These are phyloP conservation scores for Chrysoporthe deuterocubensis DNA, from an alignment of 2,329 filamentous ascomycete genomes.

Conservation along the genomic window DNA sequence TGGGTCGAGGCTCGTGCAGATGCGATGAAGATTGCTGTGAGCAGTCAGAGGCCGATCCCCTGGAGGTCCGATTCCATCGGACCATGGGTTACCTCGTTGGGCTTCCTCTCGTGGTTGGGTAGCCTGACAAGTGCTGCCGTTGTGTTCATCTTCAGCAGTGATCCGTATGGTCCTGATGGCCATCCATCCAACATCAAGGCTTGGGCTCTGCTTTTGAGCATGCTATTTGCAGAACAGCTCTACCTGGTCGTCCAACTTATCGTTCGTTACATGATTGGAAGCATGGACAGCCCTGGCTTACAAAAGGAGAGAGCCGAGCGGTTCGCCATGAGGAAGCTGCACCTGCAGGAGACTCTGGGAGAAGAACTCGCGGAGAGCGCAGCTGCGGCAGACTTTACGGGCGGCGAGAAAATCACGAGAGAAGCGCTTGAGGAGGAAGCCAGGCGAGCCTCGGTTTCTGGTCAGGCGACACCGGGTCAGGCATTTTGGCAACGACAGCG, in stretches of 20 bases:
- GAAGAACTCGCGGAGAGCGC: constrained; percentile 56
- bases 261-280: constrained; percentile 74
- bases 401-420: constrained; percentile 67
- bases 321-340: constrained; percentile 77
- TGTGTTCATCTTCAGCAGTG: constrained; percentile 83
- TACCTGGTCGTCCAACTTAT: constrained; percentile 79
- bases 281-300: constrained; percentile 82
- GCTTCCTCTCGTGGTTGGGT: constrained; percentile 92
- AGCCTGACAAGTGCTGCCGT: constrained; percentile 86
- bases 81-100: constrained; percentile 84
- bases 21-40: constrained; percentile 89
- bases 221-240: constrained; percentile 86
- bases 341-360: constrained; percentile 74
- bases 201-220: constrained; percentile 80
- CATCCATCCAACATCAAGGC: constrained; percentile 71
- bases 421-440: constrained; percentile 68
- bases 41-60: constrained; percentile 87
- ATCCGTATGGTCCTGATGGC: constrained; percentile 67
- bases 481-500: constrained; percentile 66
- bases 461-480: constrained; percentile 57
- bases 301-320: constrained; percentile 84
- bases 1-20: constrained; percentile 95
- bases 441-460: constrained; percentile 52
- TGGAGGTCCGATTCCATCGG: constrained; percentile 93
- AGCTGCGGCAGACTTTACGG: constrained; percentile 50